Conservation (phyloP, 139 green algal species). For the Ettlia oleoabundans region DNA sequence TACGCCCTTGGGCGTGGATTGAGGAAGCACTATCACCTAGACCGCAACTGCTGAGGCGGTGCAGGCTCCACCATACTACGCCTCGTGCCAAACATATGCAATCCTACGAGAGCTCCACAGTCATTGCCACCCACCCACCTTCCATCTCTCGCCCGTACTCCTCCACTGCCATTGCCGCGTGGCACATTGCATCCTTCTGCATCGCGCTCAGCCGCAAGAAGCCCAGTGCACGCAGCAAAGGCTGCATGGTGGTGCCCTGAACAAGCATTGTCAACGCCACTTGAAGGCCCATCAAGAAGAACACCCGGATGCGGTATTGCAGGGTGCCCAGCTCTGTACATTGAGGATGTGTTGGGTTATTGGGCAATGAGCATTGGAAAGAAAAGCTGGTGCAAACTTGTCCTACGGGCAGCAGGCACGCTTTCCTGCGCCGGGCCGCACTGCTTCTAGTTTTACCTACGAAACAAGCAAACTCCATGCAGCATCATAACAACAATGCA, state of each 20-base stretch:
- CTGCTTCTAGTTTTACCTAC: too few relatives aligned
- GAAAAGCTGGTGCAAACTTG: too few relatives aligned
- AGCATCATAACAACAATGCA: too few relatives aligned
- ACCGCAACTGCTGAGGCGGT: too few relatives aligned
- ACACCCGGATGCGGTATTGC: slow-evolving; percentile 41
- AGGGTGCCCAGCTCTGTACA: neutral
- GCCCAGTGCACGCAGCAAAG: slow-evolving; percentile 42
- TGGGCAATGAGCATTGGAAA: neutral
- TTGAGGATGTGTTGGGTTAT: neutral
- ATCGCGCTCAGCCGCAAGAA: neutral
- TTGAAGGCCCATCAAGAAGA: slow-evolving; percentile 65
- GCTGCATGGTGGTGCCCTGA: slow-evolving; percentile 47
- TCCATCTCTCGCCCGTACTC: neutral
- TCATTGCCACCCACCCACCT: too few relatives aligned
- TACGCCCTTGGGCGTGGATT: too few relatives aligned
- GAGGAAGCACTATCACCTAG: too few relatives aligned
- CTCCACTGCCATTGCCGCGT: neutral
- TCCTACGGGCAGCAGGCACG: too few relatives aligned
- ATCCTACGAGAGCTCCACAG: too few relatives aligned
- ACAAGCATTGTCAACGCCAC: slow-evolving; percentile 48
- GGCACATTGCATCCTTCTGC: neutral
- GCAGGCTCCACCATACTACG: too few relatives aligned
- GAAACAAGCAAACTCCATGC: too few relatives aligned
- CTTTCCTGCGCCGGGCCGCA: too few relatives aligned
- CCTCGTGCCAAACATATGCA: neutral